Base-by-base conservation (phyloP, 208 protist species). In the Herpetomonas samuelpessoai region DNA sequence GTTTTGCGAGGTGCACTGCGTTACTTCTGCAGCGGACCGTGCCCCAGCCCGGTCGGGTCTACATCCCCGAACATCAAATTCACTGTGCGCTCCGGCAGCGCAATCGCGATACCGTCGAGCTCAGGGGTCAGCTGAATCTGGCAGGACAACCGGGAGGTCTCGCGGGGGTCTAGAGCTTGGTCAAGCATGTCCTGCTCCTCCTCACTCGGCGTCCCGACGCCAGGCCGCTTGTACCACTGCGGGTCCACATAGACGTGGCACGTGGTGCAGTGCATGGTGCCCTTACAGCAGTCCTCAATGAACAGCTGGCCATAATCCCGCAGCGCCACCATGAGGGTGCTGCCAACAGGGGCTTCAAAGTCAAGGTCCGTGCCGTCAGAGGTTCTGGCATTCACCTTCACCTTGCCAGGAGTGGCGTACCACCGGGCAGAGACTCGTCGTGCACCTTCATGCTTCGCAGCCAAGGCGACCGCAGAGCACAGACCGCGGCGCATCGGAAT, bases 201-300 rank as follows among this genome's bases (percentile, higher is more conserved):
- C 29, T 97, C 92, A 14, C 54, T 58, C 12, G 83, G 62, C 53
- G 65, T 71, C 10, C 44, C 44, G n/a, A n/a, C n/a, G 19, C 68
- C 68, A 14, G 96, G 55, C 25, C 74, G 76, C 44, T 95, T 67
- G 53, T 76, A 97, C 55, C 72, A 60, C 51, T 79, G 76, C 53
- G 67, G 53, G 45, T 89, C 67, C 22, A 98, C 47, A 46, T 94
- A 79, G n/a, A 97, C 86, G 50, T 97, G 93, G 66, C 95, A 98
- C 18, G 95, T 97, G 27, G 81, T 92, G 61, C 95, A 98, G 45
- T 93, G 87, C 28, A 92, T 79, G 12, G 81, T 88, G 19, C 79
- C 79, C 21, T 95, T 88, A 58, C 92, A 97, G n/a, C 92, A 91
- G 16, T 78, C 89, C 54, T 97, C 92, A 21, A 97, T 74, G 53